Base-by-base conservation (phyloP, 139 green algal genomes). In the Astrephomene gubernaculifera region DNA sequence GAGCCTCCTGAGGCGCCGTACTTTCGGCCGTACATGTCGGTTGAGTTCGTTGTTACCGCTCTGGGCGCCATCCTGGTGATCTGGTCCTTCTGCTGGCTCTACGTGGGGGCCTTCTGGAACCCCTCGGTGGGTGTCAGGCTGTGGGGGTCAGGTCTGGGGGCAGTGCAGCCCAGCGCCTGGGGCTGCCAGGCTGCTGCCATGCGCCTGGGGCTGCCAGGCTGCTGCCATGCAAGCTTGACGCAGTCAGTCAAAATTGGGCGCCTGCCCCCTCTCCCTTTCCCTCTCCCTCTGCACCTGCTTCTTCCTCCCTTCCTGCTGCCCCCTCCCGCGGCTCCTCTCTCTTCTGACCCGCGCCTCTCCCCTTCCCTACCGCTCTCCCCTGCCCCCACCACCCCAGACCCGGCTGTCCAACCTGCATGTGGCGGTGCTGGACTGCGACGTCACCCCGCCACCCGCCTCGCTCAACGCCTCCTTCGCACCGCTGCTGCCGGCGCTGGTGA, bases 391-490 rank as follows among this genome's bases (percentile, higher is more conserved):
- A 4, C 38, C 75, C 2, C 79, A 79, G 65, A 52, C 81, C 21
- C 68, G 81, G 6, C 68, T 86, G 12, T 0, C 2, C 21, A 63
- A 81, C 39, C 81, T 86, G 17, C 68, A 86, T 17, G 52, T 86
- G 38, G 19, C 29, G 0, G 53, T 86, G 3, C 81, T 86, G 12
- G 39, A 86, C 53, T 86, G 81, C 68, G 81, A 86, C 39, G 14
- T 45, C 35, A 29, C 78, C 35, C 79, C 79, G 24, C 35, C 65
- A 22, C n/a, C 41, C 43, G 4, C 43, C 9, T 2, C 31, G 0
- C 33, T 85, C 17, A 85, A 85, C 64, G 61, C 61, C 41, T 71
- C 74, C 54, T 82, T 82, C 57, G 74, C 57, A 27, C 74, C 74
- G 36, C 57, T 61, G 25, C 27, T 82, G 54, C 74, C 36, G 5